phyloP scores from a whole-genome alignment of 2,329 filamentous ascomycete species.

The Fonsecaea pedrosoi region DNA sequence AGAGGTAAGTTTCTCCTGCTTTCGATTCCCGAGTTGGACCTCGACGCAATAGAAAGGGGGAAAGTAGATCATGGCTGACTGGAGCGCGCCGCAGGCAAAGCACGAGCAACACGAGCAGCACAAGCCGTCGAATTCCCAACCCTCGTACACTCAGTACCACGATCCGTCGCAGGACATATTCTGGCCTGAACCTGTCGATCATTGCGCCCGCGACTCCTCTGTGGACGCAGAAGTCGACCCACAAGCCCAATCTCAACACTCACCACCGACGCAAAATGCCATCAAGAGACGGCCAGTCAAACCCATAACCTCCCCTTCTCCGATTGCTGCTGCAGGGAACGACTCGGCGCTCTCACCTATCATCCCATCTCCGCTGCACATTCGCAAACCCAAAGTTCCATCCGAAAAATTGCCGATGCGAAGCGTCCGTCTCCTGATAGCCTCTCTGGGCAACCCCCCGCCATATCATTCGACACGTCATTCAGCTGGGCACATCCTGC shows the following conservation, averaged over 20 bases:
- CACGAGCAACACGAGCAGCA: slow-evolving; percentile 6
- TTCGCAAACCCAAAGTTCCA: slow-evolving; percentile 23
- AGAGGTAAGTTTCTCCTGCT: slow-evolving; percentile 18
- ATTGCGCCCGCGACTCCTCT: background rate
- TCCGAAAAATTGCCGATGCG: slow-evolving; percentile 17
- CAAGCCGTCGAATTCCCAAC: background rate
- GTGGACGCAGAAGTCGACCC: background rate
- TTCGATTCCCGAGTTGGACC: background rate
- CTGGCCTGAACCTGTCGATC: slow-evolving; percentile 30
- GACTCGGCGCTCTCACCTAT: slow-evolving; percentile 22
- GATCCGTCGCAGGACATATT: slow-evolving; percentile 20
- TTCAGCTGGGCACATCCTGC: slow-evolving; percentile 81
- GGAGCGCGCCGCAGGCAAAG: slow-evolving; percentile 11
- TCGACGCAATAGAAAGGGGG: background rate
- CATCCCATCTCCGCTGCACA: slow-evolving; percentile 28
- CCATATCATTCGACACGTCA: slow-evolving; percentile 80
- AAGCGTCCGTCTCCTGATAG: slow-evolving; percentile 70
- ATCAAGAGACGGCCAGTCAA: slow-evolving; percentile 29
- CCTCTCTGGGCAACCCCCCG: slow-evolving; percentile 85
- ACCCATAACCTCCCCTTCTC: slow-evolving; percentile 19
- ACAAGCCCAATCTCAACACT: background rate
- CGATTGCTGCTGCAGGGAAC: background rate
- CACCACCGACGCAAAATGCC: slow-evolving; percentile 21
- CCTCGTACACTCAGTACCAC: slow-evolving; percentile 25
- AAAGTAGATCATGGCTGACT: slow-evolving; percentile 32